Evolutionary conservation across 352 stramenopile species (phyloP).

Genomic region (Phytophthora colocasiae): DNA sequence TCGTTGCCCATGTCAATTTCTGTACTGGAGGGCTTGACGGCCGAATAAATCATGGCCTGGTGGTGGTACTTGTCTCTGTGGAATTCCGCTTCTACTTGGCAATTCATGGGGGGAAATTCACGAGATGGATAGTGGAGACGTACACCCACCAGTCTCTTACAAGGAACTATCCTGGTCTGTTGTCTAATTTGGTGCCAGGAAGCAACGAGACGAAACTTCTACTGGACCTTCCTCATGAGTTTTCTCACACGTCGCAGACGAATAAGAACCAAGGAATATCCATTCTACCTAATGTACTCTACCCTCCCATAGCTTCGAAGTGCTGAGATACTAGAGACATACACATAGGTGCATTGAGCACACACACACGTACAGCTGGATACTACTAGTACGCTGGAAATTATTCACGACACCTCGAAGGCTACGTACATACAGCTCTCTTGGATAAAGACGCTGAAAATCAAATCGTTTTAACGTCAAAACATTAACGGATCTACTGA

Average conservation of each 20-base stretch:
- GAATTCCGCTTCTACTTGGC: conserved; percentile 33
- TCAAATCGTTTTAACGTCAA: conserved; percentile 14
- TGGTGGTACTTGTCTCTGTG: conserved; percentile 12
- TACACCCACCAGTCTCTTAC: conserved; percentile 26
- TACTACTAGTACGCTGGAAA: conserved; percentile 26
- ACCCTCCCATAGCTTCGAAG: background rate
- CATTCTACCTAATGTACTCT: no score
- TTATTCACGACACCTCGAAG: conserved; percentile 25
- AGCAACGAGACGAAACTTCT: conserved; percentile 22
- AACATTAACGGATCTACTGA: conserved; percentile 4
- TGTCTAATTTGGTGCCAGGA: conserved; percentile 13
- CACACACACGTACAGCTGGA: conserved; percentile 5
- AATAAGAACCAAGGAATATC: conserved; percentile 26
- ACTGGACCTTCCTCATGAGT: conserved; percentile 7
- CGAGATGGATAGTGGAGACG: conserved; percentile 24
- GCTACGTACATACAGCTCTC: background rate
- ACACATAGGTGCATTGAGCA: conserved; percentile 9
- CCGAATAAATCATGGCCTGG: conserved; percentile 25
- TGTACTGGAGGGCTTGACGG: conserved; percentile 5
- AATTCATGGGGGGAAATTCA: conserved; percentile 29
- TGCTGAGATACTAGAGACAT: conserved; percentile 4
- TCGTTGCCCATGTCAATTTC: conserved; percentile 23
- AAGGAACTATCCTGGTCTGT: conserved; percentile 6
- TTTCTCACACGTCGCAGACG: conserved; percentile 32
- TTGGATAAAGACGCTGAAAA: background rate